These are phyloP conservation scores for Mortierella sp. DNA, from an alignment of 371 early-diverging fungal genomes.

Conservation along the genomic window DNA sequence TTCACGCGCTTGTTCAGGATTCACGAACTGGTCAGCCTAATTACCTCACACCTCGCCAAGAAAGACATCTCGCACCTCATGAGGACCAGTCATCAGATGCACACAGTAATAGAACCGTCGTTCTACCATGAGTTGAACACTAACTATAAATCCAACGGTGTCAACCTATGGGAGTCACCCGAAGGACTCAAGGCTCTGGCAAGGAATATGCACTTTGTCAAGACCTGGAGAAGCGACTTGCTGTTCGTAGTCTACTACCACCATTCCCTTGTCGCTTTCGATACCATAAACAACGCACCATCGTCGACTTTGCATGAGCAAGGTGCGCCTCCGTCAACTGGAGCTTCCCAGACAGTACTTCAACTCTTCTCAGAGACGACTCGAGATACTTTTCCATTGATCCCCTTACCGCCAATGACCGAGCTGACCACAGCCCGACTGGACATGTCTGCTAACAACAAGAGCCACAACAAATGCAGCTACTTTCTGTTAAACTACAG, in stretches of 20 bases:
- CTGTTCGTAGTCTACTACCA: not conserved
- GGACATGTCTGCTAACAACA: too few species aligned
- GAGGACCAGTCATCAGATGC: not conserved
- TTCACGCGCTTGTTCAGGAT: not conserved
- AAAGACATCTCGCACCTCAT: not conserved
- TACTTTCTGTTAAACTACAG: not conserved
- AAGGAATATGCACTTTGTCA: not conserved
- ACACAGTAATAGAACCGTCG: not conserved
- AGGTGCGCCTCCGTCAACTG: not conserved
- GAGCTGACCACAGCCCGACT: not conserved
- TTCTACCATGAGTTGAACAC: not conserved
- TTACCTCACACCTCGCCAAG: not conserved
- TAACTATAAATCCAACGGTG: not conserved
- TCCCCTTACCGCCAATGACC: not conserved
- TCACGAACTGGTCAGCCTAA: not conserved
- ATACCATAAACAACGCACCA: not conserved
- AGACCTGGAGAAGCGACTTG: not conserved
- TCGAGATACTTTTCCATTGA: not conserved
- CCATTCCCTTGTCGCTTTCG: not conserved
- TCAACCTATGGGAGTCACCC: not conserved
- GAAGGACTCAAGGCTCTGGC: not conserved
- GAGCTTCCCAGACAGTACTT: not conserved
- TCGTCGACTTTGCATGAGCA: not conserved
- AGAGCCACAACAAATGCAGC: too few species aligned
- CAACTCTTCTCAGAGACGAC: not conserved